phyloP scores from a whole-genome alignment of 2,329 filamentous ascomycete species.

The Fusarium concolor region DNA sequence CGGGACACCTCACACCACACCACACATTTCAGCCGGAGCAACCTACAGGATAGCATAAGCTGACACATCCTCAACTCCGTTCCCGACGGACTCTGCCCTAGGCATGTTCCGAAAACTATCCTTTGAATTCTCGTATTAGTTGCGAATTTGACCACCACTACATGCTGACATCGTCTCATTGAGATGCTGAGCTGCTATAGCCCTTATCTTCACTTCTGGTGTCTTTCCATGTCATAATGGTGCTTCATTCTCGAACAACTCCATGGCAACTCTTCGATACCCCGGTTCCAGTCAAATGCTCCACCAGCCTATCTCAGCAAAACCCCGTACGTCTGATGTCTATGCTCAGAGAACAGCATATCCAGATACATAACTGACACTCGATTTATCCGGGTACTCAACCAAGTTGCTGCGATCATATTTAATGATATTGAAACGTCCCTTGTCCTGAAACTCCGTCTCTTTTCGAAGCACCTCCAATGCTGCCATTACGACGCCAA shows the following conservation, averaged over 20 bases:
- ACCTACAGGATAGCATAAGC: conserved; percentile 3
- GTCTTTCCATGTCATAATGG: background rate
- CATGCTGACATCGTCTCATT: background rate
- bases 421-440: conserved; percentile 80
- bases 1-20: background rate
- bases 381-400: conserved; percentile 75
- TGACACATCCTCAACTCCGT: conserved; percentile 1
- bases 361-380: conserved; percentile 94
- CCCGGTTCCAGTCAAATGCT: background rate
- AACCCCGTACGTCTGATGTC: background rate
- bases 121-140: conserved; percentile 1
- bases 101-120: conserved; percentile 5
- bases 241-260: background rate
- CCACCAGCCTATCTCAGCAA: background rate
- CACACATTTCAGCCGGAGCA: conserved; percentile 10
- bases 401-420: conserved; percentile 90
- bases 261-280: background rate
- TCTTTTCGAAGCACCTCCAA: conserved; percentile 72
- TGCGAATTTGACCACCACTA: background rate
- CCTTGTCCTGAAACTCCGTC: conserved; percentile 51
- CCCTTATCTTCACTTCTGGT: background rate
- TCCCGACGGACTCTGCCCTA: background rate
- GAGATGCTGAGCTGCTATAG: background rate
- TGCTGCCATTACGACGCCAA: conserved; percentile 91
- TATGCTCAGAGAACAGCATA: conserved; percentile 66